Percentiles rank a stretch among this genome's conserved stretches.
Conservation (phyloP, 2,329 filamentous ascomycete species). For the Fusarium palustre region DNA sequence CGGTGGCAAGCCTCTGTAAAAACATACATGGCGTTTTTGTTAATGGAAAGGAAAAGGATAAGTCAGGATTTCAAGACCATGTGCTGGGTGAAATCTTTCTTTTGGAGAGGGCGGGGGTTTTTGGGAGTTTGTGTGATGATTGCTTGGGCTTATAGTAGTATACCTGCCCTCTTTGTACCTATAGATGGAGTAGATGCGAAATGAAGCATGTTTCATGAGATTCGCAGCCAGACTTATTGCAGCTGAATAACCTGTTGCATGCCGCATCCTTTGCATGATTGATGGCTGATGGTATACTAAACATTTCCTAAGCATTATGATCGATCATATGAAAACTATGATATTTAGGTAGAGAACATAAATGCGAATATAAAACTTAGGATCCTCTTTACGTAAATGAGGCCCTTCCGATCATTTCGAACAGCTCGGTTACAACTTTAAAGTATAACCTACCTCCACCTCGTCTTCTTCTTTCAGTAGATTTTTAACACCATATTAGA, state of each 20-base stretch:
- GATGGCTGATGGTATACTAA: neutral
- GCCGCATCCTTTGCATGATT: no score
- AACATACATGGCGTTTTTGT: slow-evolving; percentile 42
- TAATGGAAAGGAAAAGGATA: slow-evolving; percentile 29
- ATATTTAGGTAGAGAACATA: no score
- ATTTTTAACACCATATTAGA: no score
- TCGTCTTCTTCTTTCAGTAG: no score
- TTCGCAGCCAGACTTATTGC: no score
- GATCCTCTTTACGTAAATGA: neutral
- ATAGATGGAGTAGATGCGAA: slow-evolving; percentile 42
- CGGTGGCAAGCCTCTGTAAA: slow-evolving; percentile 82
- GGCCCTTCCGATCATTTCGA: no score
- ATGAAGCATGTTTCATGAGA: slow-evolving; percentile 25
- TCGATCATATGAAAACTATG: neutral
- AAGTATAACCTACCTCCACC: no score
- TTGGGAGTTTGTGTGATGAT: slow-evolving; percentile 27
- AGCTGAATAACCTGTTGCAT: neutral
- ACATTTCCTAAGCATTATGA: neutral
- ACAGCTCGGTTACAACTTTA: no score
- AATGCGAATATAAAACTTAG: neutral
- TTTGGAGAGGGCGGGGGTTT: slow-evolving; percentile 14
- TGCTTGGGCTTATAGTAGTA: slow-evolving; percentile 25
- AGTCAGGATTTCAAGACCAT: neutral
- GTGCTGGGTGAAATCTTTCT: slow-evolving; percentile 19
- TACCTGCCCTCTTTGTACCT: slow-evolving; percentile 27